Percentiles rank a stretch among this genome's conserved stretches.
Conservation (phyloP, 2,329 filamentous ascomycete species). For the Whalleya microplaca region DNA sequence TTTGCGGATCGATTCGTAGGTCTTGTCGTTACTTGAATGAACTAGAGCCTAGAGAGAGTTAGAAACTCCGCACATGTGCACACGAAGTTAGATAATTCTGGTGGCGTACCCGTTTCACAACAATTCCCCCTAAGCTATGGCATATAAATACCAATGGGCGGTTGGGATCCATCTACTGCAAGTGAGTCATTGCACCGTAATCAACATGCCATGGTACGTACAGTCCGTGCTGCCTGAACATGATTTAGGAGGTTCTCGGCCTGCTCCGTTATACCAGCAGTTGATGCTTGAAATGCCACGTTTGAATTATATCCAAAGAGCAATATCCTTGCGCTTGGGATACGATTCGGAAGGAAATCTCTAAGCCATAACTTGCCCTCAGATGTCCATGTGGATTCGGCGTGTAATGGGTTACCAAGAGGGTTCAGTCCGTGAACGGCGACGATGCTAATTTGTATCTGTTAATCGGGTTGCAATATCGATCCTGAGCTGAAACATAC, state of each 20-base stretch:
- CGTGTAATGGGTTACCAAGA: constrained; percentile 10
- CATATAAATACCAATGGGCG: constrained; percentile 23
- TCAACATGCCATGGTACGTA: background rate
- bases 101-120: constrained; percentile 16
- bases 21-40: constrained; percentile 7
- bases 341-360: constrained; percentile 15
- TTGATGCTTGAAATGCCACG: constrained; percentile 12
- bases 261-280: constrained; percentile 12
- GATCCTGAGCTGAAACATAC: too few relatives aligned
- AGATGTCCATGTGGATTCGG: constrained; percentile 16
- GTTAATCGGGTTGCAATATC: constrained; percentile 1
- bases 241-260: constrained; percentile 17
- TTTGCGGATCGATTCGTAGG: constrained; percentile 4
- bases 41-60: constrained; percentile 13
- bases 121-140: constrained; percentile 18
- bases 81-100: background rate
- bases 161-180: constrained; percentile 1
- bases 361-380: constrained; percentile 14
- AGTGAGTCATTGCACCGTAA: background rate
- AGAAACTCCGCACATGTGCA: background rate
- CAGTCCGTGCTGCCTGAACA: constrained; percentile 4
- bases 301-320: constrained; percentile 22
- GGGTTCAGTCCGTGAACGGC: constrained; percentile 22
- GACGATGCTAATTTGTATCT: constrained; percentile 12
- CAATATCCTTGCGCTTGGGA: constrained; percentile 9